Evolutionary conservation across 1,139 yeast species (phyloP), one percentile per base, ranked within the genome.

Genomic region (Nakaseomyces bracarensis): DNA sequence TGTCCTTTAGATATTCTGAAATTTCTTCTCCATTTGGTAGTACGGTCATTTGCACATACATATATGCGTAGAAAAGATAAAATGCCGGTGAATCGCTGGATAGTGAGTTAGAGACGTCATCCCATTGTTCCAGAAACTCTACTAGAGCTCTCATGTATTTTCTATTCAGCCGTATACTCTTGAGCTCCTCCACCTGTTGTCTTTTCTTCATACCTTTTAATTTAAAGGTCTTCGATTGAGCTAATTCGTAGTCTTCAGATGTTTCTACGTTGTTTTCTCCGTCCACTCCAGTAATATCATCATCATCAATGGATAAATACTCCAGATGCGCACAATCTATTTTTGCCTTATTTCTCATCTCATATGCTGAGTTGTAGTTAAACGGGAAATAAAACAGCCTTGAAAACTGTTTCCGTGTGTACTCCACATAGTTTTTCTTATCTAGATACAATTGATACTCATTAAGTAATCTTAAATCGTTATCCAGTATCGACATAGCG

Each of bases 281-380:
- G 14, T 21, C 27, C 27, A 38, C 50, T 30, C 41, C 49, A n/a
- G 45, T 52, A 13, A 37, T 21, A n/a, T 45, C 43, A 11, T 43
- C 51, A 16, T 50, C 58, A 8, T 41, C 49, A 14, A 44, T 45
- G 1, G 36, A 27, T 13, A 44, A 16, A 21, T 45, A 41, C 1
- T 64, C 65, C 19, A 58, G 40, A 18, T 55, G 18, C 9, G 22
- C 38, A 23, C 29, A 36, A 11, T 26, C 16, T 55, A 54, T 65
- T 58, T 47, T 51, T 1, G 91, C 87, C 14, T 58, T 50, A 27
- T 66, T 58, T 52, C 74, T 69, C 47, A 74, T 71, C 38, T 69
- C 67, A 44, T 81, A 56, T 0, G 95, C 87, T 33, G 83, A 79
- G 47, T 78, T 79, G 60, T 84, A 85, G 74, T 85, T 89, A 80